Evolutionary conservation across 805 yeast genomes (phyloP).

Genomic region (Maudiozyma barnettii): DNA sequence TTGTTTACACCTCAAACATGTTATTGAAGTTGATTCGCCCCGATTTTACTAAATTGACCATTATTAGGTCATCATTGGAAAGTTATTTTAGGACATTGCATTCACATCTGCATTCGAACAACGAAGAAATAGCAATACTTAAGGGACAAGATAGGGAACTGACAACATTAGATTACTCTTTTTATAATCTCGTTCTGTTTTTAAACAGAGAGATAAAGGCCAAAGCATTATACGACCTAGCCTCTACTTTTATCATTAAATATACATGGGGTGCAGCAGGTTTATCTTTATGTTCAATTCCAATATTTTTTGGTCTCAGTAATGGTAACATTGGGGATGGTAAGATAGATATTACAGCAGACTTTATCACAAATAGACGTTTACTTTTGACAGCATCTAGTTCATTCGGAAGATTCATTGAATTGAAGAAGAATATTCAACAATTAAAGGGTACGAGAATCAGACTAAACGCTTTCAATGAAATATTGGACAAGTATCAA

Average conservation of each 20-base stretch:
- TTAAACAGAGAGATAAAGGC: constrained; percentile 66
- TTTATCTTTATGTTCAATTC: constrained; percentile 74
- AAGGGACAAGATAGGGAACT: constrained; percentile 75
- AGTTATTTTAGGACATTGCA: constrained; percentile 78
- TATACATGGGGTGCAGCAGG: constrained; percentile 97
- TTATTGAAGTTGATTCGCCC: constrained; percentile 73
- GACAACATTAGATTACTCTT: constrained; percentile 65
- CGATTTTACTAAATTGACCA: constrained; percentile 73
- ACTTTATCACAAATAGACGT: constrained; percentile 81
- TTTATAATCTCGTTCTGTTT: constrained; percentile 73
- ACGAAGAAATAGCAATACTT: constrained; percentile 80
- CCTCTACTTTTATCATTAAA: constrained; percentile 81
- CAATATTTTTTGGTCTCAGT: constrained; percentile 56
- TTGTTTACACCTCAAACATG: constrained; percentile 74
- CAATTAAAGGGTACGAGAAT: constrained; percentile 76
- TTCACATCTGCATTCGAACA: constrained; percentile 65
- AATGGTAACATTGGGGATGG: constrained; percentile 6
- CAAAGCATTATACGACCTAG: constrained; percentile 69
- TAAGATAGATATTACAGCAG: constrained; percentile 50
- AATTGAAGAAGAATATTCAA: constrained; percentile 73
- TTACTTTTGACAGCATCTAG: constrained; percentile 75
- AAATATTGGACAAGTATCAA: constrained; percentile 38
- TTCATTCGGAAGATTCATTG: constrained; percentile 78
- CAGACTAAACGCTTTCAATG: constrained; percentile 62
- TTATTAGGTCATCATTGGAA: constrained; percentile 68